phyloP scores from a whole-genome alignment of 176 grass and related monocot species.

The Poa pratensis region DNA sequence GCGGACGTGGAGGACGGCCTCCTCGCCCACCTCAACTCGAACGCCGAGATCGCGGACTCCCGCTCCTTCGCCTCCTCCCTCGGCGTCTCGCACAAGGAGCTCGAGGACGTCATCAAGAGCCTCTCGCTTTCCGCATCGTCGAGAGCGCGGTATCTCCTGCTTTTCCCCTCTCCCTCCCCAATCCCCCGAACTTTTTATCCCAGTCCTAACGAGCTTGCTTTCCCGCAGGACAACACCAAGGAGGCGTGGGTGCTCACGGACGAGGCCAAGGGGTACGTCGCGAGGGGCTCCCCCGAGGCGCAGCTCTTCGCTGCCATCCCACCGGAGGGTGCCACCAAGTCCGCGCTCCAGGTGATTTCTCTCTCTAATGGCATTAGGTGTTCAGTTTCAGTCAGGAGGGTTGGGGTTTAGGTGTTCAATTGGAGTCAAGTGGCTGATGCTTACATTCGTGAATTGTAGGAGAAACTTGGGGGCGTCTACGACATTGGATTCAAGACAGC shows the following conservation, averaged over 20 bases:
- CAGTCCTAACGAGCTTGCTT: background rate
- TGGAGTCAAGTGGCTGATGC: background rate
- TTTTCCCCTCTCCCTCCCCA: background rate
- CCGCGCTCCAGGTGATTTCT: conserved; percentile 63
- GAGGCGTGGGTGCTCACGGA: conserved; percentile 75
- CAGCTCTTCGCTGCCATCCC: conserved; percentile 69
- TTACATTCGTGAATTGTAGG: conserved; percentile 41
- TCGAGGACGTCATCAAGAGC: conserved; percentile 87
- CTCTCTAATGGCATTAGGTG: background rate
- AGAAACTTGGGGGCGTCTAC: conserved; percentile 58
- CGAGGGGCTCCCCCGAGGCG: conserved; percentile 71
- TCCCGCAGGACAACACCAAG: conserved; percentile 67
- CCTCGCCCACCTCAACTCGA: conserved; percentile 64
- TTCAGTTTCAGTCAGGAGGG: background rate
- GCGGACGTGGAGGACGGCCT: conserved; percentile 64
- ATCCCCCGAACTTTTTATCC: background rate
- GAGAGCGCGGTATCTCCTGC: conserved; percentile 29
- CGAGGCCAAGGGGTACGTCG: conserved; percentile 74
- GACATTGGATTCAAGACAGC: conserved; percentile 63
- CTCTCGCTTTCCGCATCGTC: conserved; percentile 84
- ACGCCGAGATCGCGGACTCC: conserved; percentile 67
- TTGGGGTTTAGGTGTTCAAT: conserved; percentile 21
- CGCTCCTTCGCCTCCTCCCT: conserved; percentile 67
- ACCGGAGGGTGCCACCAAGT: conserved; percentile 60
- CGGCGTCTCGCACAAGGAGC: conserved; percentile 64